A percentile compares a stretch with the other conserved stretches of the same genome.
Conservation (phyloP, 208 protist species). For the Trypanosoma theileri region DNA sequence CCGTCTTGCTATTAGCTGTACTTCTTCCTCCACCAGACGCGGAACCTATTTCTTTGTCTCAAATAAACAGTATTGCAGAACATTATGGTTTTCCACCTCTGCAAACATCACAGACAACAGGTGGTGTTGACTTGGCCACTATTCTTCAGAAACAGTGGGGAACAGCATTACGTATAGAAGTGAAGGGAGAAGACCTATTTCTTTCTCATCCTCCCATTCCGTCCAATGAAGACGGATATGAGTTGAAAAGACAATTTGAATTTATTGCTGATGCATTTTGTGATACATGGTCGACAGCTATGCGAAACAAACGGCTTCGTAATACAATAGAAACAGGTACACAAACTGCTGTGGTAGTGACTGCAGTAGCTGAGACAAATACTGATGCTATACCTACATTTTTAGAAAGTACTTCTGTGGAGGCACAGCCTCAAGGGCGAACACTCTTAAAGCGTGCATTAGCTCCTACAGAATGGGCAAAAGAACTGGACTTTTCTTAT, state of each 20-base stretch:
- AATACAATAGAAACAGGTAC: constrained; percentile 17
- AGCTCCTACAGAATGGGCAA: constrained; percentile 30
- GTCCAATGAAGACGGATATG: constrained; percentile 4
- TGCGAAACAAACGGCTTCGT: constrained; percentile 9
- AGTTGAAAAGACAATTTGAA: constrained; percentile 22
- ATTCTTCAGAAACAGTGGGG: constrained; percentile 25
- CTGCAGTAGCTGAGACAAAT: constrained; percentile 16
- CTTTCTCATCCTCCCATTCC: constrained; percentile 7
- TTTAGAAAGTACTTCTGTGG: background rate
- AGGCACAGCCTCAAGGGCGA: background rate
- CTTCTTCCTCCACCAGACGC: constrained; percentile 28
- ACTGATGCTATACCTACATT: constrained; percentile 14
- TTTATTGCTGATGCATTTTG: constrained; percentile 29
- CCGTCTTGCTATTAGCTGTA: constrained; percentile 22
- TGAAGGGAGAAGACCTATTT: constrained; percentile 10
- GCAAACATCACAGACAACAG: background rate
- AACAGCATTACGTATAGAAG: constrained; percentile 15
- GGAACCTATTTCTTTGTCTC: constrained; percentile 19
- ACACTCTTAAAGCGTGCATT: constrained; percentile 26
- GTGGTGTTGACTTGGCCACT: constrained; percentile 11
- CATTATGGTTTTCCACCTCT: constrained; percentile 16
- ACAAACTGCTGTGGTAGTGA: constrained; percentile 26
- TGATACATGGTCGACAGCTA: constrained; percentile 20
- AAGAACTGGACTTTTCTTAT: constrained; percentile 15
- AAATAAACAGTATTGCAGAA: constrained; percentile 27